phyloP scores from a whole-genome alignment of 2,329 filamentous ascomycete genomes.

The Penicillium brevicompactum region DNA sequence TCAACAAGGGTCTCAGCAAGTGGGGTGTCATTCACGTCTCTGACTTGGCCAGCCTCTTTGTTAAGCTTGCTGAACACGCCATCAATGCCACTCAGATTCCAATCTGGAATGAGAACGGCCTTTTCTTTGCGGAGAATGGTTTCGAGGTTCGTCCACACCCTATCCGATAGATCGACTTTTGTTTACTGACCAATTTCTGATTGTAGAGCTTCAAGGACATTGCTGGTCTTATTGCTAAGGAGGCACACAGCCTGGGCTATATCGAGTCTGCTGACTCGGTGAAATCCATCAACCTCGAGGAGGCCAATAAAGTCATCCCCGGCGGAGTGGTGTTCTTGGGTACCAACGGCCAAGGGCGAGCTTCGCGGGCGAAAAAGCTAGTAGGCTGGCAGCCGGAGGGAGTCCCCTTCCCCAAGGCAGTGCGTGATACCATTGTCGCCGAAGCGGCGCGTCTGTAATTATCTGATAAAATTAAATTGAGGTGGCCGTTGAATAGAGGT shows the following conservation, averaged over 20 bases:
- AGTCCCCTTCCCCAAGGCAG: background rate
- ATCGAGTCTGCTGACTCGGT: conserved; percentile 4
- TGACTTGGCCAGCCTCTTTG: conserved; percentile 59
- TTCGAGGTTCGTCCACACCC: background rate
- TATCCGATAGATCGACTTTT: background rate
- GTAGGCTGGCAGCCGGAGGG: conserved; percentile 1
- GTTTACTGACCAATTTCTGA: background rate
- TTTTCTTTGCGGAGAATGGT: conserved; percentile 17
- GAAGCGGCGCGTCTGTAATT: conserved; percentile 4
- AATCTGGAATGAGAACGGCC: conserved; percentile 20
- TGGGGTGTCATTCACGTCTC: conserved; percentile 64
- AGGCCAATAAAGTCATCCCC: conserved; percentile 5
- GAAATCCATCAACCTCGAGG: conserved; percentile 2
- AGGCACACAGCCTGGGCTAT: conserved; percentile 3
- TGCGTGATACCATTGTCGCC: conserved; percentile 1
- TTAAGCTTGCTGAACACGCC: conserved; percentile 54
- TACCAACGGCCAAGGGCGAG: conserved; percentile 6
- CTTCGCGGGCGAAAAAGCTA: background rate
- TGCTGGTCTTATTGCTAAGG: conserved; percentile 1
- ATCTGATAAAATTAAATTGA: background rate
- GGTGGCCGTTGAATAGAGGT: background rate
- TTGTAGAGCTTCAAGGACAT: conserved; percentile 6
- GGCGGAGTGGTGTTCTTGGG: background rate
- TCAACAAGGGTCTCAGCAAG: conserved; percentile 57
- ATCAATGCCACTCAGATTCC: conserved; percentile 6